Conservation (phyloP, 768 basidiomycete genomes). For the Macrocybe gigantea region DNA sequence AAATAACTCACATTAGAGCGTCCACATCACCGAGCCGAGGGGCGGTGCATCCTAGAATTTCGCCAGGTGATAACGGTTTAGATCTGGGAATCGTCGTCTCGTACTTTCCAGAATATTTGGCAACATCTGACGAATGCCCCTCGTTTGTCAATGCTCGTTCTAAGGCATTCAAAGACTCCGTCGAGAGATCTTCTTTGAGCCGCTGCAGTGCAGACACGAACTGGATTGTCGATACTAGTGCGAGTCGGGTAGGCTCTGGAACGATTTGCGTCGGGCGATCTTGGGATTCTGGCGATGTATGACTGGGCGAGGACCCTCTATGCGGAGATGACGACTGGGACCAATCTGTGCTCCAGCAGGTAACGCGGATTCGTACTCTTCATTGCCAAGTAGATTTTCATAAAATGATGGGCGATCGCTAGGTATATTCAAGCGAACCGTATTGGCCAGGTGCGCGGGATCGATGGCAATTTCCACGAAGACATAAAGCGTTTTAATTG, state of each 20-base stretch:
- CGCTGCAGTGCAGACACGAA: slow-evolving; percentile 91
- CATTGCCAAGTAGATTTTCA: slow-evolving; percentile 54
- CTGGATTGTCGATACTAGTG: slow-evolving; percentile 95
- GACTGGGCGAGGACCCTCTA: slow-evolving; percentile 37
- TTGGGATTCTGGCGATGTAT: slow-evolving; percentile 1
- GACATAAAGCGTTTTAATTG: slow-evolving; percentile 92
- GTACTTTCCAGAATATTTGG: slow-evolving; percentile 56
- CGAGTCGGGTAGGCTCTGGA: slow-evolving; percentile 58
- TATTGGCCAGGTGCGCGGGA: slow-evolving; percentile 72
- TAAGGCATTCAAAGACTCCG: slow-evolving; percentile 21
- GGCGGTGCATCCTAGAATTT: slow-evolving; percentile 96
- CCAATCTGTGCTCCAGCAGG: slow-evolving; percentile 41
- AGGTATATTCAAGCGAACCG: slow-evolving; percentile 88
- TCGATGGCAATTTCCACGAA: slow-evolving; percentile 98
- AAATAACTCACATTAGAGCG: slow-evolving; percentile 71
- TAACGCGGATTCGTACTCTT: slow-evolving; percentile 36
- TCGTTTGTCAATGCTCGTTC: not conserved
- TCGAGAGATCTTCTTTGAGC: slow-evolving; percentile 72
- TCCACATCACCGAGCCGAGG: slow-evolving; percentile 75
- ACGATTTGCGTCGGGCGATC: slow-evolving; percentile 10
- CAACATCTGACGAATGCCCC: not conserved
- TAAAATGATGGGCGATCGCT: slow-evolving; percentile 63
- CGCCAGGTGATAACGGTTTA: slow-evolving; percentile 92
- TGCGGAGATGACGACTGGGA: slow-evolving; percentile 51
- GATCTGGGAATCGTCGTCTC: slow-evolving; percentile 75